Evolutionary conservation across 345 rosid species (phyloP).

Genomic region (Bruguiera gymnorhiza): DNA sequence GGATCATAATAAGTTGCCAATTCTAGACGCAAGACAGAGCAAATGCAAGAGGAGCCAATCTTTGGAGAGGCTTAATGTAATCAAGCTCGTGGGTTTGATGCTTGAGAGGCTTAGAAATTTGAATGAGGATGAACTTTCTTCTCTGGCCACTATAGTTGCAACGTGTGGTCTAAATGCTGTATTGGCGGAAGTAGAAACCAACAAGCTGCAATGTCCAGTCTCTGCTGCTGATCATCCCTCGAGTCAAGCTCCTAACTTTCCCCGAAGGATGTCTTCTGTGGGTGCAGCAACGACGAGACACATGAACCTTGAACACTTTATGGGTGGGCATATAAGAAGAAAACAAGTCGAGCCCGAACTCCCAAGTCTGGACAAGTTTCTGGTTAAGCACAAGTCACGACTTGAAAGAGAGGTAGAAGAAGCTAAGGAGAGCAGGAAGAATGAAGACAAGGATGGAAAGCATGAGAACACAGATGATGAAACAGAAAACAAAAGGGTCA

Average conservation of each 20-base stretch:
- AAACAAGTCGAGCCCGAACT: slow-evolving; percentile 44
- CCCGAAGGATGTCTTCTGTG: slow-evolving; percentile 45
- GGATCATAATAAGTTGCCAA: slow-evolving; percentile 29
- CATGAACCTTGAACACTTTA: slow-evolving; percentile 23
- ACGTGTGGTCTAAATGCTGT: slow-evolving; percentile 91
- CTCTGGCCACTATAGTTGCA: slow-evolving; percentile 87
- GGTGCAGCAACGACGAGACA: slow-evolving; percentile 34
- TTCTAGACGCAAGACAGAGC: slow-evolving; percentile 34
- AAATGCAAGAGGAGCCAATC: slow-evolving; percentile 61
- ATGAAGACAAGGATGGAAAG: slow-evolving; percentile 23
- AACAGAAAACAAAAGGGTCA: slow-evolving; percentile 10
- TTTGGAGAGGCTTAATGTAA: slow-evolving; percentile 43
- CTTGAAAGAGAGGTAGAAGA: slow-evolving; percentile 82
- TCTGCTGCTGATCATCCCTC: slow-evolving; percentile 25
- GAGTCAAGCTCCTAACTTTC: slow-evolving; percentile 27
- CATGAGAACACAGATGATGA: slow-evolving; percentile 11
- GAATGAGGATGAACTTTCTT: slow-evolving; percentile 87
- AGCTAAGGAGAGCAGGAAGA: slow-evolving; percentile 56
- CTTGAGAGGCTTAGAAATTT: slow-evolving; percentile 74
- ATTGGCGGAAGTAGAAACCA: slow-evolving; percentile 60
- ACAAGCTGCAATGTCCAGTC: slow-evolving; percentile 33
- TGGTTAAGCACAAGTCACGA: slow-evolving; percentile 74
- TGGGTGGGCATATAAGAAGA: slow-evolving; percentile 25
- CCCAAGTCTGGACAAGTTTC: slow-evolving; percentile 75
- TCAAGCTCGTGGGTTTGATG: slow-evolving; percentile 68